phyloP scores from a whole-genome alignment of 2,329 filamentous ascomycete species.

The Pseudogymnoascus sp. region DNA sequence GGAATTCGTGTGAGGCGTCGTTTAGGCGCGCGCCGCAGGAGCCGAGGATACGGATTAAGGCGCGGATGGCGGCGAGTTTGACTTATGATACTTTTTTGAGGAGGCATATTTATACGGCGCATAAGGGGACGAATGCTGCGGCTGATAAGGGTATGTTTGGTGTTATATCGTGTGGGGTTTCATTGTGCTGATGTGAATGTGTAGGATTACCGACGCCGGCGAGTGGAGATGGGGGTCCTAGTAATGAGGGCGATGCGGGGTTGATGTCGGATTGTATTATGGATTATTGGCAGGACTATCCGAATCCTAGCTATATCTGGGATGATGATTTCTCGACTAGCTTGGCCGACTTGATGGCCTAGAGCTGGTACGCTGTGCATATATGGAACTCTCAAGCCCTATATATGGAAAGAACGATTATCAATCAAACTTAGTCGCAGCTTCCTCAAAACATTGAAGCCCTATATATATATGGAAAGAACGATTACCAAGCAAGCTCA shows the following conservation, averaged over 20 bases:
- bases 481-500: no score
- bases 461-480: no score
- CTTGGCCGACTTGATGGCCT: neutral
- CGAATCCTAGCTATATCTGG: neutral
- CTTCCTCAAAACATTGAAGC: no score
- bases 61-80: conserved; percentile 5
- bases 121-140: neutral
- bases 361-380: neutral
- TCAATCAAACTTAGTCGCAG: no score
- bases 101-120: neutral
- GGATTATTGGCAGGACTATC: neutral
- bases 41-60: neutral
- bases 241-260: neutral
- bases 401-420: no score
- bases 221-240: neutral
- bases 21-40: neutral
- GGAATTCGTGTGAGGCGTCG: neutral
- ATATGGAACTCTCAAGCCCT: no score
- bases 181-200: neutral
- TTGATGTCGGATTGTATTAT: neutral
- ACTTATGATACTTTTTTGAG: neutral
- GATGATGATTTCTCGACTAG: neutral
- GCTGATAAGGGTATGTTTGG: neutral
- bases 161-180: neutral
- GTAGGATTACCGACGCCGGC: neutral